phyloP scores from a whole-genome alignment of 164 flowering plant species.

The Litsea cubeba region DNA sequence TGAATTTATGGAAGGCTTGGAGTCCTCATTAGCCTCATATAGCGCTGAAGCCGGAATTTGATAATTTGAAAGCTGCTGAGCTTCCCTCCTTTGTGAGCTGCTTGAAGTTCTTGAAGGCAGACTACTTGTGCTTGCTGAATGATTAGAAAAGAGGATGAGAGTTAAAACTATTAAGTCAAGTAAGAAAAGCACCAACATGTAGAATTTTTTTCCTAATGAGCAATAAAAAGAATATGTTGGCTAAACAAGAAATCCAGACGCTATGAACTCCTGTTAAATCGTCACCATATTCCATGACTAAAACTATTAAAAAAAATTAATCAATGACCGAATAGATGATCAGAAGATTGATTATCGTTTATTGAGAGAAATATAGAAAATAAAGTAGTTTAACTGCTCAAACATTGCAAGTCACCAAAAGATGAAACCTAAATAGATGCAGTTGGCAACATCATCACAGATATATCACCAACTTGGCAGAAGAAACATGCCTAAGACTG shows the following conservation, averaged over 20 bases:
- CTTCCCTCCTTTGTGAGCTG: slow-evolving; percentile 37
- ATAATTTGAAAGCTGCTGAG: slow-evolving; percentile 54
- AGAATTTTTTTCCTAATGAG: background rate
- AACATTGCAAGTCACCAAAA: no score
- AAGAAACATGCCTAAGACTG: no score
- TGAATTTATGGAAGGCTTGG: slow-evolving; percentile 21
- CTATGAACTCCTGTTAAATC: no score
- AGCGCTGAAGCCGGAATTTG: slow-evolving; percentile 91
- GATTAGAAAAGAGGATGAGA: background rate
- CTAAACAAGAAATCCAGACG: no score
- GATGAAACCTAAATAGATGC: no score
- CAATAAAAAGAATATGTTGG: background rate
- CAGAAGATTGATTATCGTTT: background rate
- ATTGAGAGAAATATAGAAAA: no score
- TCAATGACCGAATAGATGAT: no score
- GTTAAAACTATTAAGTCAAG: background rate
- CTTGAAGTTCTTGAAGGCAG: slow-evolving; percentile 20
- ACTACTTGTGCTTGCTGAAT: background rate
- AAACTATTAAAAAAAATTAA: no score
- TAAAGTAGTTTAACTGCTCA: background rate
- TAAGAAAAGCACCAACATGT: background rate
- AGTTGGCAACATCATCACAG: no score
- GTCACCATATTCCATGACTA: no score
- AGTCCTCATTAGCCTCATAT: slow-evolving; percentile 53
- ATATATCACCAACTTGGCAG: no score